Conservation (phyloP, 768 basidiomycete genomes). For the Auriscalpium orientale region DNA sequence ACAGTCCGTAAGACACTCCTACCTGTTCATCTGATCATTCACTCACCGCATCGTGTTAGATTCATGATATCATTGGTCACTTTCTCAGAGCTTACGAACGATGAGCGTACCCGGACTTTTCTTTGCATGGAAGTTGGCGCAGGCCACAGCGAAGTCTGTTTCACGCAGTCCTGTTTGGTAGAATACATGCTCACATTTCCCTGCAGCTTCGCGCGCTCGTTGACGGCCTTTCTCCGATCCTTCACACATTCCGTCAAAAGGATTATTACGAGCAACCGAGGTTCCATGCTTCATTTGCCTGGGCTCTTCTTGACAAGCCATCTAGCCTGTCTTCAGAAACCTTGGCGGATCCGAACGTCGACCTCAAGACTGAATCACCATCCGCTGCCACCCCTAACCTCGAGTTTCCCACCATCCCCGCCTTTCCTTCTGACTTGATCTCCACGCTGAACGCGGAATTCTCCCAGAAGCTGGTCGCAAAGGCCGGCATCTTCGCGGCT, state of each 20-base stretch:
- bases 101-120: conserved; percentile 76
- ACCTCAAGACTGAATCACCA: too few relatives aligned
- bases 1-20: conserved; percentile 35
- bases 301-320: conserved; percentile 56
- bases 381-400: background rate
- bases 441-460: conserved; percentile 42
- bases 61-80: conserved; percentile 67
- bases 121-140: conserved; percentile 77
- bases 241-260: conserved; percentile 60
- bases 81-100: conserved; percentile 67
- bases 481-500: conserved; percentile 44
- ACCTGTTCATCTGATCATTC: background rate
- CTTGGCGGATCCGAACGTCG: conserved; percentile 2
- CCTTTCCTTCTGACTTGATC: conserved; percentile 43
- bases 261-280: conserved; percentile 74
- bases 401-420: conserved; percentile 40
- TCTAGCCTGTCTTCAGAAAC: background rate
- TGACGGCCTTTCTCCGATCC: conserved; percentile 46
- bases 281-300: conserved; percentile 87
- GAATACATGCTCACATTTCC: conserved; percentile 1
- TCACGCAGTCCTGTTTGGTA: background rate
- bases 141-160: conserved; percentile 64
- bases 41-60: conserved; percentile 29
- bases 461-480: conserved; percentile 33
- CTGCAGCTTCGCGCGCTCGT: conserved; percentile 54